phyloP scores from a whole-genome alignment of 2,329 filamentous ascomycete species.

The Trichoderma simmonsii region DNA sequence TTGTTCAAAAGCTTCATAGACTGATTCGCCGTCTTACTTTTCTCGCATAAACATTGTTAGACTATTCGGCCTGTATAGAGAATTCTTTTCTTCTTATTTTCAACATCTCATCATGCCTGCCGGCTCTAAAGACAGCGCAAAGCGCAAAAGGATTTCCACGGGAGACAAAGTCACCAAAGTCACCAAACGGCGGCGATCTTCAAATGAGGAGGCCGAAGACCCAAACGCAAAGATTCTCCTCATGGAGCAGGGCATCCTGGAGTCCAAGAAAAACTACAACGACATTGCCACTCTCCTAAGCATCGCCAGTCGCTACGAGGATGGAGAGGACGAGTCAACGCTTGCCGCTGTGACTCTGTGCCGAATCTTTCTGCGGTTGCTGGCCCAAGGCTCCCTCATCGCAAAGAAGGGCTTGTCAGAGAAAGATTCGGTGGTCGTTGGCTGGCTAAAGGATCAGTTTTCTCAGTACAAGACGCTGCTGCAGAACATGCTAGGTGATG shows the following conservation, averaged over 20 bases:
- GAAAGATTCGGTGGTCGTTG: constrained; percentile 69
- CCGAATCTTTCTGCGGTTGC: constrained; percentile 77
- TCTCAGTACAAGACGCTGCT: constrained; percentile 67
- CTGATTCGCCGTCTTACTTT: background rate
- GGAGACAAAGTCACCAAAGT: constrained; percentile 30
- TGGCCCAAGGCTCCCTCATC: constrained; percentile 68
- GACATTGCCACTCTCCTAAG: constrained; percentile 74
- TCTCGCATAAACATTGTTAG: background rate
- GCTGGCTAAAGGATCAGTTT: constrained; percentile 75
- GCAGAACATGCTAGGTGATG: constrained; percentile 57
- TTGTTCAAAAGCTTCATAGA: background rate
- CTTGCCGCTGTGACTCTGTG: constrained; percentile 78
- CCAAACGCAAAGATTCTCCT: constrained; percentile 64
- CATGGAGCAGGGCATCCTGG: constrained; percentile 76
- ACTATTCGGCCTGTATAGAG: background rate
- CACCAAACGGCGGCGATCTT: constrained; percentile 51
- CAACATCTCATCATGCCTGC: constrained; percentile 6
- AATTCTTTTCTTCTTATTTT: constrained; percentile 19
- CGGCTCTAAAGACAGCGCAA: constrained; percentile 34
- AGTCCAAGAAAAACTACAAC: constrained; percentile 89
- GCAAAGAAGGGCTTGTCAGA: constrained; percentile 64
- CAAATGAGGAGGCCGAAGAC: constrained; percentile 48
- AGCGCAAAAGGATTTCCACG: constrained; percentile 50
- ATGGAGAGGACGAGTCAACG: constrained; percentile 53
- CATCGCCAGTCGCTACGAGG: constrained; percentile 46